Conservation (phyloP, 108 stramenopile species). For the Parmales sp. region DNA sequence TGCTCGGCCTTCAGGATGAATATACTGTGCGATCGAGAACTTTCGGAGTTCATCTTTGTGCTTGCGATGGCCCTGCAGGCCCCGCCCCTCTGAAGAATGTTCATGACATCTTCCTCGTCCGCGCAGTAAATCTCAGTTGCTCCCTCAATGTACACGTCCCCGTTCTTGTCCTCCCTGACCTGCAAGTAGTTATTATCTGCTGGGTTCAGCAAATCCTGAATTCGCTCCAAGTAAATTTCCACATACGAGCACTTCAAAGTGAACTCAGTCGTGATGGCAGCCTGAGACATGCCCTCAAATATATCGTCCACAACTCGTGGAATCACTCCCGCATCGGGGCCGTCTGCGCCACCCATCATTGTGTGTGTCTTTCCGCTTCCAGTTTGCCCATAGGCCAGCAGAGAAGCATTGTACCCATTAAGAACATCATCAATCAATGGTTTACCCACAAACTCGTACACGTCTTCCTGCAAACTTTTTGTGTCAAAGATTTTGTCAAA, state of each 20-base stretch:
- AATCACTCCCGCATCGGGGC: conserved; percentile 40
- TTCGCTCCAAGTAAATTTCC: conserved; percentile 17
- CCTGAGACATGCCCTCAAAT: conserved; percentile 39
- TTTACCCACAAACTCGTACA: not conserved
- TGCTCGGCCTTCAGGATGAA: conserved; percentile 59
- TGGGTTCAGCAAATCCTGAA: conserved; percentile 11
- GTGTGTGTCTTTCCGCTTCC: conserved; percentile 39
- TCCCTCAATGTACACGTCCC: conserved; percentile 31
- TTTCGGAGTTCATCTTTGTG: conserved; percentile 68
- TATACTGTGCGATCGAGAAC: conserved; percentile 69
- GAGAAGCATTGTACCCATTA: conserved; percentile 36
- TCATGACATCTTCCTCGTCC: conserved; percentile 51
- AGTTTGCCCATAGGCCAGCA: conserved; percentile 36
- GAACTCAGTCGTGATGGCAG: conserved; percentile 14
- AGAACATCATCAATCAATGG: conserved; percentile 19
- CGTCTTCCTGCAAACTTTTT: not conserved
- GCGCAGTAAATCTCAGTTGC: conserved; percentile 58
- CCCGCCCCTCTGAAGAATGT: conserved; percentile 59
- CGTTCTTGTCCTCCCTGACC: conserved; percentile 8
- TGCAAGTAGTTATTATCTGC: not conserved
- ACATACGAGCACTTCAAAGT: conserved; percentile 16
- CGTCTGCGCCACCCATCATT: conserved; percentile 30
- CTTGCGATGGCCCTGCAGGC: conserved; percentile 58
- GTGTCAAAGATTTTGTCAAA: not conserved
- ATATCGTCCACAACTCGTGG: conserved; percentile 42